A percentile compares a stretch with the other conserved stretches of the same genome.
Evolutionary conservation across 2,329 filamentous ascomycete genomes (phyloP).

Genomic region (Fusarium musae): DNA sequence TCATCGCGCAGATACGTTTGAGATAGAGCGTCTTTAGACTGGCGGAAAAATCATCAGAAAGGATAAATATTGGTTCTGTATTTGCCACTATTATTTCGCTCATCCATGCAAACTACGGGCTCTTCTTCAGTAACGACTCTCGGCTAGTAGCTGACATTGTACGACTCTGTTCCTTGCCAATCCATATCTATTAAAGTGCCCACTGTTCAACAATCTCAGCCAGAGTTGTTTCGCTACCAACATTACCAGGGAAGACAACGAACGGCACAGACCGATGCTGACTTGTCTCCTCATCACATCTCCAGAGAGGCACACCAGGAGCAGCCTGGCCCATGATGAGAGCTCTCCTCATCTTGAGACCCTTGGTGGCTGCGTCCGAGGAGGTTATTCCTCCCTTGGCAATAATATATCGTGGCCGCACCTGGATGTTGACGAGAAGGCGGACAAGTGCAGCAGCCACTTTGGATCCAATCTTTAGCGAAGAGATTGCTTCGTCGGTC

Average conservation of each 20-base stretch:
- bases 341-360: slow-evolving; percentile 62
- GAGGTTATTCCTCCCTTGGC: slow-evolving; percentile 70
- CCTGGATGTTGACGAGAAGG: neutral
- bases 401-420: slow-evolving; percentile 60
- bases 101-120: rapidly evolving
- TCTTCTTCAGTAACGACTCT: neutral
- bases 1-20: neutral
- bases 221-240: neutral
- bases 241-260: slow-evolving; percentile 40
- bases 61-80: neutral
- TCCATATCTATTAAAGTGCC: neutral
- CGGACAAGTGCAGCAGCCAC: neutral
- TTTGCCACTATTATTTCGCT: neutral
- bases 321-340: slow-evolving; percentile 66
- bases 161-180: neutral
- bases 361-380: slow-evolving; percentile 67
- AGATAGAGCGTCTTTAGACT: neutral
- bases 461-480: neutral
- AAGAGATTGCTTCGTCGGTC: neutral
- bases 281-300: slow-evolving; percentile 62
- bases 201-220: neutral
- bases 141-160: too few relatives aligned
- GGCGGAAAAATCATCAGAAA: neutral
- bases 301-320: slow-evolving; percentile 67
- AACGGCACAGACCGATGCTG: slow-evolving; percentile 64